Evolutionary conservation across 495 filamentous ascomycete species (phyloP).

Genomic region (Tuber microsphaerosporum): DNA sequence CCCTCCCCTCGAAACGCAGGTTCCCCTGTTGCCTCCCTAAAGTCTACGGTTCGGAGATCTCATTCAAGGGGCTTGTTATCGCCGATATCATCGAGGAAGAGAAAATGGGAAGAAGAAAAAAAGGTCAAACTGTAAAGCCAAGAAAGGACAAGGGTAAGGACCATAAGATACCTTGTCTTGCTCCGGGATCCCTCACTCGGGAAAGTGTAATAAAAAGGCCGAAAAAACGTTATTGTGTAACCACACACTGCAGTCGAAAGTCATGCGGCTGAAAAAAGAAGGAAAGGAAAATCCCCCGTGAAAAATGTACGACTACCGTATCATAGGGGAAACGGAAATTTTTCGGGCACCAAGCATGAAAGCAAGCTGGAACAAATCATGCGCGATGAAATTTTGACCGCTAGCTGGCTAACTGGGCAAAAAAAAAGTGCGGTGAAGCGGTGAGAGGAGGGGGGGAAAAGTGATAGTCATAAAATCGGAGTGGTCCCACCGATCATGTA

Average conservation of each 20-base stretch:
- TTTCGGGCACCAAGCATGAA: not conserved
- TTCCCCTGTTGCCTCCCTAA: not conserved
- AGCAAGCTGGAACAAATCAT: not conserved
- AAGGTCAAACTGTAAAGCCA: not conserved
- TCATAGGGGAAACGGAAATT: not conserved
- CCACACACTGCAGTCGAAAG: not conserved
- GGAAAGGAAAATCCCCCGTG: not conserved
- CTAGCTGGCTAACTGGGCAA: not conserved
- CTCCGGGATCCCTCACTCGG: not conserved
- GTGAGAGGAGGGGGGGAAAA: not conserved
- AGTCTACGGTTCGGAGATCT: not conserved
- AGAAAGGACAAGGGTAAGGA: not conserved
- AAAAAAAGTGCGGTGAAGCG: conserved; percentile 1
- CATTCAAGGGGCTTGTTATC: not conserved
- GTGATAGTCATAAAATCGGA: not conserved
- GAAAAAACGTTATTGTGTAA: not conserved
- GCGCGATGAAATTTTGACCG: not conserved
- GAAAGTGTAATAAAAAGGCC: not conserved
- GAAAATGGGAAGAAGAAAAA: not conserved
- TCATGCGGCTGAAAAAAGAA: not conserved
- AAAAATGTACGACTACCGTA: not conserved
- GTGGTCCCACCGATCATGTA: not conserved
- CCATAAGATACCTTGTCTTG: not conserved
- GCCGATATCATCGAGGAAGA: not conserved
- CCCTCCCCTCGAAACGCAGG: not conserved